Base-by-base conservation (phyloP, 169 alveolate genomes). In the Miamiensis avidus region DNA sequence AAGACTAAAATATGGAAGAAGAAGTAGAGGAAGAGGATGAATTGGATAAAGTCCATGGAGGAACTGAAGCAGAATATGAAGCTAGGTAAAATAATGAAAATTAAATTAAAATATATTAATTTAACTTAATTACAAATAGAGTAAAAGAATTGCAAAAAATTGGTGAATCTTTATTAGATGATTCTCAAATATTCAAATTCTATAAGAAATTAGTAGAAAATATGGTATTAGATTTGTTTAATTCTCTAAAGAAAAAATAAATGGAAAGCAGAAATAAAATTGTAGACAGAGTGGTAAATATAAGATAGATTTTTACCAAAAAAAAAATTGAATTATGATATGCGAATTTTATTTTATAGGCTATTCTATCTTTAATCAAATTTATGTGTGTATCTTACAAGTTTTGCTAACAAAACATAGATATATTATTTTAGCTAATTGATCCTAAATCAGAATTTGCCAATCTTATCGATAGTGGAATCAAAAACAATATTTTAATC, bases 11-110 rank as follows among this genome's bases (percentile, higher is more conserved):
- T 69, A 29, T 31, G 29, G 65, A 49, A 49, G n/a, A 32, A 27
- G 83, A 69, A 0, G 33, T 25, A 34, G 25, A n/a, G 0, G 29
- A 31, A 73, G 85, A 85, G 76, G 93, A 89, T 31, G 94, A 93
- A 33, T 74, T 93, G 31, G 94, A 91, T 82, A 74, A 91, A 82
- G 91, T 93, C 30, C 91, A 88, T n/a, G 97, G 97, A 31, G 97
- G 97, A 0, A 87, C 89, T 34, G 97, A 93, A 73, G 95, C 95
- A 11, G 95, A 93, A 73, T 88, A 82, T 34, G 97, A 94, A 69
- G 81, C 4, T 11, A 49, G 89, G 78, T 89, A 87, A 82, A 73
- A 88, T 31, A 86, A 84, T 29, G 88, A 89, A 11, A 49, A 49
- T 11, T 49, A 49, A 49, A 11, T 49, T 4, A 49, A 11, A 49